Evolutionary conservation across 108 stramenopile genomes (phyloP).

Genomic region (Parmales sp.): DNA sequence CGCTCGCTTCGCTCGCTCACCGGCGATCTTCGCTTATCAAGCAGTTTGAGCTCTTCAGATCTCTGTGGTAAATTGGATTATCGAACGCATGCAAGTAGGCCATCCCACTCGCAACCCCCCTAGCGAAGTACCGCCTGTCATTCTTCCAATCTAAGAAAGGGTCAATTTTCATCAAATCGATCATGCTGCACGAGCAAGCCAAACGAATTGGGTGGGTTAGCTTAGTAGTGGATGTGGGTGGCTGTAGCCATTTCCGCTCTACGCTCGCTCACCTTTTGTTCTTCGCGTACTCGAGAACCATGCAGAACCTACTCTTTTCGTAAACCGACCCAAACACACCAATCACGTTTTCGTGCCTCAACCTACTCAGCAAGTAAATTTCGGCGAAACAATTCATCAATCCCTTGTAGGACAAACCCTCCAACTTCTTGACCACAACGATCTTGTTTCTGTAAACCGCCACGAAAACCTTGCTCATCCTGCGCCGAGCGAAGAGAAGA

Average conservation of each 20-base stretch:
- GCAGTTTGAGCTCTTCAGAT: constrained; percentile 96
- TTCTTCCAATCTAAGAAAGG: background rate
- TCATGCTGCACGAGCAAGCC: constrained; percentile 29
- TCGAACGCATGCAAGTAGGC: constrained; percentile 80
- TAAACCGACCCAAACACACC: constrained; percentile 38
- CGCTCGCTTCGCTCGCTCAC: no score
- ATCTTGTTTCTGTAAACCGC: background rate
- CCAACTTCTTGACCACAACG: constrained; percentile 1
- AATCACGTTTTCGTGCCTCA: constrained; percentile 88
- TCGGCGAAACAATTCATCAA: background rate
- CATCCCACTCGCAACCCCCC: background rate
- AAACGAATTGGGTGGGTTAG: no score
- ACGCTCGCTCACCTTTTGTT: constrained; percentile 89
- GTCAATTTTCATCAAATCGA: background rate
- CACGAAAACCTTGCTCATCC: background rate
- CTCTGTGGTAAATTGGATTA: constrained; percentile 91
- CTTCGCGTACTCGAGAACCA: constrained; percentile 88
- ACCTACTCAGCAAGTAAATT: constrained; percentile 76
- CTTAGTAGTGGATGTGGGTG: no score
- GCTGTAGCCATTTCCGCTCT: no score
- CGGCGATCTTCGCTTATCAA: constrained; percentile 63
- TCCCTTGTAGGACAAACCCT: no score
- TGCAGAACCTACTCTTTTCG: constrained; percentile 45
- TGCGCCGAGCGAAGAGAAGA: no score
- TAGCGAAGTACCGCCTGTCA: background rate